Percentiles rank a stretch among this genome's conserved stretches.
These are phyloP conservation scores for Rhizopus microsporus DNA, from an alignment of 371 early-diverging fungal species.

Conservation along the genomic window DNA sequence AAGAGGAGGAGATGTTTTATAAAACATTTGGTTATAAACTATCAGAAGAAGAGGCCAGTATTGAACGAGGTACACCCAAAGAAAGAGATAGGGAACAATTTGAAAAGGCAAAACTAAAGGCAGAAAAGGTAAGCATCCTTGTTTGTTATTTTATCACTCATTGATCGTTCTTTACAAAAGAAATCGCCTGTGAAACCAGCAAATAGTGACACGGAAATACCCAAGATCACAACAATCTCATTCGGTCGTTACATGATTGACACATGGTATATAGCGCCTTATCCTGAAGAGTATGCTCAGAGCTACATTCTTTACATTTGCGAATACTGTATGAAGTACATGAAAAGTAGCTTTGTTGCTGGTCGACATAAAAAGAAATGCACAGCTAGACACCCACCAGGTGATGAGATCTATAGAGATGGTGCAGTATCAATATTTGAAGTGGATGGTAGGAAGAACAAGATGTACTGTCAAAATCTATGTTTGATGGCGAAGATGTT, in stretches of 20 bases:
- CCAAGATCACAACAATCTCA: constrained; percentile 20
- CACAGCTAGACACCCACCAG: constrained; percentile 89
- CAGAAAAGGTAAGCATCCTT: constrained; percentile 36
- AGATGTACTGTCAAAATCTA: constrained; percentile 98
- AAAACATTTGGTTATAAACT: constrained; percentile 60
- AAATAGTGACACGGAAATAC: constrained; percentile 14
- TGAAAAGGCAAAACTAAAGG: constrained; percentile 40
- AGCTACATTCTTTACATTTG: constrained; percentile 83
- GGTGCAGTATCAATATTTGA: constrained; percentile 88
- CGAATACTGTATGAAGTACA: constrained; percentile 97
- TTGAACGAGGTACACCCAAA: constrained; percentile 51
- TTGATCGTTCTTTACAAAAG: background rate
- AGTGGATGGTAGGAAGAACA: constrained; percentile 94
- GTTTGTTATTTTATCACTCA: constrained; percentile 1
- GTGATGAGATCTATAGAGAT: constrained; percentile 98
- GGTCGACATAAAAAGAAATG: constrained; percentile 86
- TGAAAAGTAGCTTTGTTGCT: constrained; percentile 73
- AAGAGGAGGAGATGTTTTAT: constrained; percentile 27
- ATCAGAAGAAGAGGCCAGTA: constrained; percentile 56
- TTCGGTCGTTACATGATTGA: constrained; percentile 86
- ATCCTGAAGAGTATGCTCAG: constrained; percentile 93
- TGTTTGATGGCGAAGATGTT: constrained; percentile 98
- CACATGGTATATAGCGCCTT: constrained; percentile 98
- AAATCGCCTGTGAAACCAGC: background rate
- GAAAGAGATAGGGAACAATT: constrained; percentile 52